Evolutionary conservation across 257 asterid species (phyloP), one percentile per base, ranked within the genome.

Genomic region (Lycium ferocissimum): DNA sequence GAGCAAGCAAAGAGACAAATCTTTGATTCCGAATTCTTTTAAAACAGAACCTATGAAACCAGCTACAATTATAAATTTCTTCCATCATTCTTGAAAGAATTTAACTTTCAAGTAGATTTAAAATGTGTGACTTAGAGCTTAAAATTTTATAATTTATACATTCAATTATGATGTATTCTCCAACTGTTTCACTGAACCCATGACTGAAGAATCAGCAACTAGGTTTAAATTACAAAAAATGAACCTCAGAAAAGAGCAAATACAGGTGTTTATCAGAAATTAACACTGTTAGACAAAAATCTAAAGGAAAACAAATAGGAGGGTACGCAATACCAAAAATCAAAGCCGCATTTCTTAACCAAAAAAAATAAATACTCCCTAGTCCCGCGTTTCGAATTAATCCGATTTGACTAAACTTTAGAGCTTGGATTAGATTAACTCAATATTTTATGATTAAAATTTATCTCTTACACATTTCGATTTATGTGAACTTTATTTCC

Each of bases 311-410:
- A 26, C 12, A 17, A 65, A 5, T 14, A 56, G n/a, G 1, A 56
- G 14, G 5, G 4, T 56, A 40, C 8, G 14, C 7, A 13, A 56
- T 14, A 56, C 17, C 18, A 66, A 65, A 61, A n/a, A 33, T 40
- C 6, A 93, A 80, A 84, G 92, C 89, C 5, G 12, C 66, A 59
- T 59, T 59, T 18, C 66, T 33, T 59, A 59, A 59, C 66, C 26
- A 59, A 59, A 40, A 40, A 40, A 2, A 40, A 26, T 2, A 40
- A 40, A 40, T 2, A 40, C 33, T 26, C 33, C 33, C 33, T 1
- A 0, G 33, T 26, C 33, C 33, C 33, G 33, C 33, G 33, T 26
- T 26, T 47, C 49, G 40, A 18, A 75, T 11, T 35, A 14, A 12
- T 12, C 8, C 37, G 37, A 85, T 53, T 51, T n/a, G n/a, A n/a